A percentile compares a stretch with the other conserved stretches of the same genome.
Evolutionary conservation across 1,284 basidiomycete genomes (phyloP).

Genomic region (Pascua sp.): DNA sequence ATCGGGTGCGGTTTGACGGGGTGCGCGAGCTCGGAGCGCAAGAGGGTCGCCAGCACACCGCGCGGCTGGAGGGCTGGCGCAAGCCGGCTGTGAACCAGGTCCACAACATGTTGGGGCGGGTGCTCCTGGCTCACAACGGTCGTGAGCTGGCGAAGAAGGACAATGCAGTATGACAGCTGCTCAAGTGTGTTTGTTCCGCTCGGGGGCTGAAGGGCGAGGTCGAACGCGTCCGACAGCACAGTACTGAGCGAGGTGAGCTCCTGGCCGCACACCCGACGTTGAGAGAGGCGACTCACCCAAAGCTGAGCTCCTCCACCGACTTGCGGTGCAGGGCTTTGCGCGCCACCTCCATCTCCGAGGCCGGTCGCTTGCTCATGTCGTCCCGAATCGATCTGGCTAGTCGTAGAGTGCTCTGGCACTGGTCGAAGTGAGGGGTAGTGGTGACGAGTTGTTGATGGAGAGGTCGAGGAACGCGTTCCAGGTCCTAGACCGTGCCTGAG

Average conservation of each 20-base stretch:
- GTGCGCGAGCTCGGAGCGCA: constrained; percentile 24
- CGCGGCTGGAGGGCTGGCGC: constrained; percentile 23
- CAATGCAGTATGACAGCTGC: constrained; percentile 20
- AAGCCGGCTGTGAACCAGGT: constrained; percentile 14
- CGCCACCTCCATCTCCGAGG: constrained; percentile 12
- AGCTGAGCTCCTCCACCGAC: constrained; percentile 13
- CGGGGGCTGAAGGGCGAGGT: constrained; percentile 9
- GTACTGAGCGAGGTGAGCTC: not conserved
- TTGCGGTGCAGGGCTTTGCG: constrained; percentile 27
- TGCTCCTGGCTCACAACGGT: constrained; percentile 2
- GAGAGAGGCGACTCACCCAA: constrained; percentile 18
- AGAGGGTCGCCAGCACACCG: constrained; percentile 13
- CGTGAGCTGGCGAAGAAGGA: constrained; percentile 26
- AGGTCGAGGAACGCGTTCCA: too few species aligned
- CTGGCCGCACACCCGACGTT: not conserved
- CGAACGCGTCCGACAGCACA: not conserved
- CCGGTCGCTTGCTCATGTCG: constrained; percentile 8
- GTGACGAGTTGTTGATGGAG: too few species aligned
- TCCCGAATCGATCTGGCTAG: not conserved
- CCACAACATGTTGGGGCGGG: constrained; percentile 5
- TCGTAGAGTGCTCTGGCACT: too few species aligned
- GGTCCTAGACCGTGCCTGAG: too few species aligned
- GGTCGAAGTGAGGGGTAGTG: too few species aligned
- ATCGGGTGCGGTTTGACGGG: constrained; percentile 22
- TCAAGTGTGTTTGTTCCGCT: constrained; percentile 23